Evolutionary conservation across 2,329 filamentous ascomycete genomes (phyloP), one percentile per base, ranked within the genome.

Genomic region (Alternaria longipes): DNA sequence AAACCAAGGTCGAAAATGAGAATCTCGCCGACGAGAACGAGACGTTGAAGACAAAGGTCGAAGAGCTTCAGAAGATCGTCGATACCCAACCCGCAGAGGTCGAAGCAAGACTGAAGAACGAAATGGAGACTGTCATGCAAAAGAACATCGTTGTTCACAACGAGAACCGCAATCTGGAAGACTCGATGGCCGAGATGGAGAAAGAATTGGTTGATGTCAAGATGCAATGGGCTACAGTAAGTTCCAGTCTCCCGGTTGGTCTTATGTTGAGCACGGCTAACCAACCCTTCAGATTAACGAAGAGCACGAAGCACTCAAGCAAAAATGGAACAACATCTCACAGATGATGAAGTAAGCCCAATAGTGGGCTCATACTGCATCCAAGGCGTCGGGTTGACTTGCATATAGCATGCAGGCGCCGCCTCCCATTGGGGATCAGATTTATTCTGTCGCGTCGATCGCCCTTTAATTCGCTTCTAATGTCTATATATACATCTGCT

Each of bases 191-290:
- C 5, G 93, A 97, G 70, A 91, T 98, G 83, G 95, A 98, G 83
- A 91, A 94, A 79, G 89, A 93, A 78, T 83, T 99, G 67, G 94
- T 99, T 65, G 88, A 90, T 76, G 95, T 93, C 1, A 99, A 99
- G 86, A 91, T 99, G 91, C 88, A 89, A 74, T 93, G 94, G 82
- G 95, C 95, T 56, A 93, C 97, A 89, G 94, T 97, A 85, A 84
- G 90, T 83, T 36, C 41, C 38, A 30, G 8, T 28, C 14, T 42
- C 1, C 12, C 12, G 5, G 1, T 16, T 18, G 18, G 11, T 16
- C 5, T 12, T 12, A 12, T 40, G 34, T 8, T 22, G n/a, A 14
- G 20, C 24, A 53, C 42, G 18, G 44, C 70, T 77, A 66, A 76
- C 58, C 26, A 38, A 8, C 14, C 1, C 20, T 38, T 30, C 66